A percentile compares a stretch with the other conserved stretches of the same genome.
phyloP scores from a whole-genome alignment of 2,329 filamentous ascomycete species.

The Claviceps sp. region DNA sequence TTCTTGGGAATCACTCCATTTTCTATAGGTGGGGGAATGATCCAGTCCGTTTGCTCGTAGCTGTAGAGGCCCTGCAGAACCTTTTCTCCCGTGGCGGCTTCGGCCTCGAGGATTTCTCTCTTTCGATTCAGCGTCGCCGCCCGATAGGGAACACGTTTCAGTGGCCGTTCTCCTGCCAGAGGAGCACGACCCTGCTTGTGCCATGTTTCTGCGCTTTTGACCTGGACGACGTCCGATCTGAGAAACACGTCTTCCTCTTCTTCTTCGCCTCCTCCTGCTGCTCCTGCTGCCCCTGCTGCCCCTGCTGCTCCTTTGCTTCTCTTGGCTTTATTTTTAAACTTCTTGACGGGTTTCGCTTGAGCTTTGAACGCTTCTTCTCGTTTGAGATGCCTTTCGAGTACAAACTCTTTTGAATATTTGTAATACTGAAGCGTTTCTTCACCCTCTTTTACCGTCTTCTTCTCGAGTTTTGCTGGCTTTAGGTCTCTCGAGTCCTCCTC shows the following conservation, averaged over 20 bases:
- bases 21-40: constrained; percentile 75
- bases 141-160: constrained; percentile 81
- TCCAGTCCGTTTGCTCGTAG: constrained; percentile 81
- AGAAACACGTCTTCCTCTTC: constrained; percentile 70
- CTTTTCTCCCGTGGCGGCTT: constrained; percentile 68
- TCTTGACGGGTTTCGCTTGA: constrained; percentile 53
- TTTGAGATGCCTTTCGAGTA: constrained; percentile 73
- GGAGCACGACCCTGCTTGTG: constrained; percentile 87
- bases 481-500: constrained; percentile 68
- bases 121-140: constrained; percentile 80
- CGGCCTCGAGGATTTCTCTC: constrained; percentile 76
- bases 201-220: constrained; percentile 92
- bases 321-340: constrained; percentile 63
- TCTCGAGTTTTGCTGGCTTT: constrained; percentile 56
- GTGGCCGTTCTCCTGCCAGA: constrained; percentile 52
- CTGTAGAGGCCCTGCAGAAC: constrained; percentile 78
- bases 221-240: constrained; percentile 66
- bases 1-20: constrained; percentile 89
- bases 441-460: constrained; percentile 59
- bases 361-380: constrained; percentile 78
- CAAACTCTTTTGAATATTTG: constrained; percentile 73
- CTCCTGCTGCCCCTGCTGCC: neutral
- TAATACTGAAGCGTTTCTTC: constrained; percentile 79
- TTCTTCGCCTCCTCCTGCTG: constrained; percentile 21
- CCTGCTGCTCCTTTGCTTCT: constrained; percentile 38